Percentiles rank a stretch among this genome's conserved stretches.
Evolutionary conservation across 2,329 filamentous ascomycete species (phyloP).

Genomic region (Arthrobotrys megalospora): DNA sequence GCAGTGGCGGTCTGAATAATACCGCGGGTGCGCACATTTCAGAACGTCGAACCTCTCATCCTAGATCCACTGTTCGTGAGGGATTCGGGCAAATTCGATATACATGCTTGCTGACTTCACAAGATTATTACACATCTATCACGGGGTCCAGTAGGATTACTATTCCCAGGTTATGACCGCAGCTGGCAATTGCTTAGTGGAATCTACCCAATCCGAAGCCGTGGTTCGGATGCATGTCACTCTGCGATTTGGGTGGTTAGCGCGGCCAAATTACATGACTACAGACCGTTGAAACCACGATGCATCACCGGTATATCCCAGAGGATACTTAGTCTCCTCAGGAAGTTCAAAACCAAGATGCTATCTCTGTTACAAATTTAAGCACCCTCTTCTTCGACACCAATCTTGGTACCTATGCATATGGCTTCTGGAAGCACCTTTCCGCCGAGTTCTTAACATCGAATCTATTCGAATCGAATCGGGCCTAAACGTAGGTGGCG

Average conservation of each 20-base stretch:
- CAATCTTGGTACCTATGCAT: slow-evolving; percentile 1
- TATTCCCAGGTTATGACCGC: background rate
- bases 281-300: slow-evolving; percentile 39
- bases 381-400: background rate
- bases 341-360: background rate
- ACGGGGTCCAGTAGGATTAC: slow-evolving; percentile 10
- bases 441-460: background rate
- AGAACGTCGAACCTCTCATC: slow-evolving; percentile 18
- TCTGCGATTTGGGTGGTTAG: slow-evolving; percentile 56
- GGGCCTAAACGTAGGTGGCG: slow-evolving; percentile 39
- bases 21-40: slow-evolving; percentile 34
- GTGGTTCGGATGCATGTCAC: slow-evolving; percentile 46
- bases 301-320: slow-evolving; percentile 21
- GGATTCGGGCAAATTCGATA: background rate
- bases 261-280: slow-evolving; percentile 53
- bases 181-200: background rate
- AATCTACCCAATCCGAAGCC: slow-evolving; percentile 49
- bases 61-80: background rate
- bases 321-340: background rate
- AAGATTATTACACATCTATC: slow-evolving; percentile 23
- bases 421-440: slow-evolving; percentile 19
- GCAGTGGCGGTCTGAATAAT: slow-evolving; percentile 26
- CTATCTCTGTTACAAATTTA: background rate
- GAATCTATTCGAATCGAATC: slow-evolving; percentile 21
- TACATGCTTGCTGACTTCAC: background rate